These are phyloP conservation scores for Capsaspora owczarzaki DNA, from an alignment of 78 protist species.

Conservation along the genomic window DNA sequence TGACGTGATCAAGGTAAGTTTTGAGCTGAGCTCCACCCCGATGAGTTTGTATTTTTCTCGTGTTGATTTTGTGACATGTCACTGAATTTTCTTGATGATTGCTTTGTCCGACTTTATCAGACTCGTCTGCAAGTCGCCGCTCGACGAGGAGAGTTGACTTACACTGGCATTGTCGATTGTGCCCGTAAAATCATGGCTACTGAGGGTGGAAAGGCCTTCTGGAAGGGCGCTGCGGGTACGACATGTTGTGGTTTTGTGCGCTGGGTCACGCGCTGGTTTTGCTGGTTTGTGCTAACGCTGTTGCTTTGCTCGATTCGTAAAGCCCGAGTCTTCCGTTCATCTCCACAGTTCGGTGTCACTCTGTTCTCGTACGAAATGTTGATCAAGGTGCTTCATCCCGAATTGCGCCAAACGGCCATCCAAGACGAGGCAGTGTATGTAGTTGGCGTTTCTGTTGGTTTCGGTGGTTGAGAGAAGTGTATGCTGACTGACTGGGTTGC, in stretches of 20 bases:
- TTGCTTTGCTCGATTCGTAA: neutral
- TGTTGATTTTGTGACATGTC: too few relatives aligned
- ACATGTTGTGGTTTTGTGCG: neutral
- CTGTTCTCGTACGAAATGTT: slow-evolving; percentile 56
- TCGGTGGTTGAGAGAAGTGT: too few relatives aligned
- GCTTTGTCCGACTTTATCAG: too few relatives aligned
- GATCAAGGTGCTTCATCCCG: too few relatives aligned
- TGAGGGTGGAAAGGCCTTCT: slow-evolving; percentile 66
- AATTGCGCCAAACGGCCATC: neutral
- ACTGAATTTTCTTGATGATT: too few relatives aligned
- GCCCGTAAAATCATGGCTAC: slow-evolving; percentile 31
- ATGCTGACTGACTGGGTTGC: too few relatives aligned
- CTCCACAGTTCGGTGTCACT: slow-evolving; percentile 77
- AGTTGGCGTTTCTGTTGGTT: too few relatives aligned
- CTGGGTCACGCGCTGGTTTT: too few relatives aligned
- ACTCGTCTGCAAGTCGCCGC: slow-evolving; percentile 70
- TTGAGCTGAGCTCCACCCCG: too few relatives aligned
- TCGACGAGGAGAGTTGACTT: slow-evolving; percentile 52
- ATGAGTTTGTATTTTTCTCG: too few relatives aligned
- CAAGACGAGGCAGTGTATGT: too few relatives aligned
- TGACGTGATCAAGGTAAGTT: slow-evolving; percentile 74
- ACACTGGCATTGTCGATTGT: slow-evolving; percentile 61
- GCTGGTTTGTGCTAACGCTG: neutral
- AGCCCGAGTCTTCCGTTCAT: slow-evolving; percentile 35
- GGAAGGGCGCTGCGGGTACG: slow-evolving; percentile 57